phyloP scores from a whole-genome alignment of 1,284 basidiomycete genomes.

The Cryptococcus sp. region DNA sequence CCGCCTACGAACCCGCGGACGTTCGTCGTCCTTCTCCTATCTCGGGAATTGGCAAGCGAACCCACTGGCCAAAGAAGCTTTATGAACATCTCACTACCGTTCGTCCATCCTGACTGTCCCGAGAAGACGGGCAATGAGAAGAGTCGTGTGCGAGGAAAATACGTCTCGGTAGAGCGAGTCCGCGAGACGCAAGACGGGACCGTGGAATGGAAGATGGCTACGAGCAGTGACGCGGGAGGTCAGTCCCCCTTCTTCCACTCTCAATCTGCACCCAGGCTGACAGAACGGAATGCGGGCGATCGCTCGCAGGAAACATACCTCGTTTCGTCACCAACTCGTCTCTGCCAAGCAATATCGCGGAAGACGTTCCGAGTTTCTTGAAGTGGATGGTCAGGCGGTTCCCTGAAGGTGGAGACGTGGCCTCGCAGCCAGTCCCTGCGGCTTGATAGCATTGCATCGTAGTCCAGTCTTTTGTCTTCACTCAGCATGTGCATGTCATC shows the following conservation, averaged over 20 bases:
- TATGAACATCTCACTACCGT: slow-evolving; percentile 52
- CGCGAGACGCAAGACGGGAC: slow-evolving; percentile 34
- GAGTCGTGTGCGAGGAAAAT: slow-evolving; percentile 46
- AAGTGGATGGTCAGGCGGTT: slow-evolving; percentile 43
- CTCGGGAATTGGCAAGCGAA: slow-evolving; percentile 33
- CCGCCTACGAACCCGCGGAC: slow-evolving; percentile 49
- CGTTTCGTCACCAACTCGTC: slow-evolving; percentile 48
- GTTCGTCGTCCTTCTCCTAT: slow-evolving; percentile 48
- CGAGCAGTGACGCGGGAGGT: slow-evolving; percentile 50
- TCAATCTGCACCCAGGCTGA: too few species aligned
- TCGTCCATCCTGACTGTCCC: slow-evolving; percentile 43
- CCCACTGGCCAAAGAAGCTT: slow-evolving; percentile 39
- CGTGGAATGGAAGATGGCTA: slow-evolving; percentile 53
- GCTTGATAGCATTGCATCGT: too few species aligned
- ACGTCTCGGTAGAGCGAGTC: slow-evolving; percentile 50
- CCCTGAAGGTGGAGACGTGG: slow-evolving; percentile 26
- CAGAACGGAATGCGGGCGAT: neutral
- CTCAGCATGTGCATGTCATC: too few species aligned
- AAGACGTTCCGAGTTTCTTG: slow-evolving; percentile 51
- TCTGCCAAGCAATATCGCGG: slow-evolving; percentile 45
- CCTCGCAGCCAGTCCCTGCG: slow-evolving; percentile 10
- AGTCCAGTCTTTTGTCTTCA: too few species aligned
- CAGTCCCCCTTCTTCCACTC: slow-evolving; percentile 12
- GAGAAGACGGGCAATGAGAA: slow-evolving; percentile 46
- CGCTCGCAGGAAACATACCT: slow-evolving; percentile 43